A percentile compares a stretch with the other conserved stretches of the same genome.
phyloP scores from a whole-genome alignment of 1,284 basidiomycete species.

The Testicularia cyperi region DNA sequence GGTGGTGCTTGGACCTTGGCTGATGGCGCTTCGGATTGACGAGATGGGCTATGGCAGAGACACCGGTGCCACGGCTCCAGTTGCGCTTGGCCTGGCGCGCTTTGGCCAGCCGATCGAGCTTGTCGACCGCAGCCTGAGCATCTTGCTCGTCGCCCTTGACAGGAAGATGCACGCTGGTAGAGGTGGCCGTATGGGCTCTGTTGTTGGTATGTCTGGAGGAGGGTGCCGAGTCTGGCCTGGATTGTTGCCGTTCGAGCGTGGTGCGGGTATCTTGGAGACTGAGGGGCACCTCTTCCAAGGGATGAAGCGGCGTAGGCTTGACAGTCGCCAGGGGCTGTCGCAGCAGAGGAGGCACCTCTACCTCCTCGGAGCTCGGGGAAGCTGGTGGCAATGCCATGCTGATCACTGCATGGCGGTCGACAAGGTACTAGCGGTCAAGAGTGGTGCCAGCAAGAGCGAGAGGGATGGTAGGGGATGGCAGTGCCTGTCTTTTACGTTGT shows the following conservation, averaged over 20 bases:
- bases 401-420: too few relatives aligned
- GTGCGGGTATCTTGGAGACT: conserved; percentile 26
- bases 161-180: not conserved
- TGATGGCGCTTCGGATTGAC: conserved; percentile 8
- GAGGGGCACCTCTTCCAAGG: conserved; percentile 18
- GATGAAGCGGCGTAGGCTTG: conserved; percentile 22
- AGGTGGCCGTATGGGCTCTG: not conserved
- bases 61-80: conserved; percentile 28
- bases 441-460: too few relatives aligned
- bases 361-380: too few relatives aligned
- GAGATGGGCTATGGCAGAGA: conserved; percentile 9
- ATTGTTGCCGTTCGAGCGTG: conserved; percentile 4
- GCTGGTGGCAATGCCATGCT: too few relatives aligned
- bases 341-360: too few relatives aligned
- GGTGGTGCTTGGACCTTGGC: conserved; percentile 13
- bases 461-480: too few relatives aligned
- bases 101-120: conserved; percentile 36
- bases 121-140: conserved; percentile 25
- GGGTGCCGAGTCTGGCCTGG: too few relatives aligned
- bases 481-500: too few relatives aligned
- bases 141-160: conserved; percentile 19
- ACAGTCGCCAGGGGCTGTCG: conserved; percentile 2
- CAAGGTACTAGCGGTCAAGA: too few relatives aligned
- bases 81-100: conserved; percentile 25
- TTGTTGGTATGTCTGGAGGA: not conserved